These are phyloP conservation scores for Eucalyptus fibrosa DNA, from an alignment of 345 rosid genomes.

Conservation along the genomic window DNA sequence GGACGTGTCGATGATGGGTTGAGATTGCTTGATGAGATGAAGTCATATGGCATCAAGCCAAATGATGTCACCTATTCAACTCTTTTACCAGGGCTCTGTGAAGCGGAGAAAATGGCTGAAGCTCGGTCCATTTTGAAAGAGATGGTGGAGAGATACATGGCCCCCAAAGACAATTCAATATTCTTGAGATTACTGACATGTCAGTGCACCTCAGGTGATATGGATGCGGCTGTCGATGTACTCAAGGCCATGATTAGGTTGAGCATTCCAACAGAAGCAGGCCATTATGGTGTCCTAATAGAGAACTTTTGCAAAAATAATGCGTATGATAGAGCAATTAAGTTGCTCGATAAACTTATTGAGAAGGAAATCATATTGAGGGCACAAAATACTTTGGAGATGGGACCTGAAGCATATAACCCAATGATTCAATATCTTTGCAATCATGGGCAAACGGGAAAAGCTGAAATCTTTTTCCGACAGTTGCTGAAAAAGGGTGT, in stretches of 20 bases:
- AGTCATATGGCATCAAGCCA: conserved; percentile 48
- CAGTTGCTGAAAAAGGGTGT: conserved; percentile 86
- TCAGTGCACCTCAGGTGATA: conserved; percentile 51
- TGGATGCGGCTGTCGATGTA: conserved; percentile 64
- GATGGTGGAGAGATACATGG: conserved; percentile 50
- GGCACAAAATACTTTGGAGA: conserved; percentile 52
- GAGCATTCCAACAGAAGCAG: conserved; percentile 69
- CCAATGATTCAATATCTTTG: conserved; percentile 61
- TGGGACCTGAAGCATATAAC: conserved; percentile 58
- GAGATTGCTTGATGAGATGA: conserved; percentile 81
- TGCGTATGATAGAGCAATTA: conserved; percentile 52
- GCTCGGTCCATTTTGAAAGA: conserved; percentile 46
- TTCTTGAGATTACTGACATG: conserved; percentile 50
- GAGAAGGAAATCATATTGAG: conserved; percentile 70
- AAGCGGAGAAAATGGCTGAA: conserved; percentile 55
- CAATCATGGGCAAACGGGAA: conserved; percentile 52
- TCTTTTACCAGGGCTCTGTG: conserved; percentile 75
- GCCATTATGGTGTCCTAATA: conserved; percentile 72
- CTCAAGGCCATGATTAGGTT: conserved; percentile 71
- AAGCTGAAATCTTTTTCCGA: conserved; percentile 78
- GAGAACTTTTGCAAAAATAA: conserved; percentile 66
- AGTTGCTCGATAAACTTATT: conserved; percentile 58
- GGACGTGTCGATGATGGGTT: conserved; percentile 53
- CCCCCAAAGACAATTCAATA: conserved; percentile 64
- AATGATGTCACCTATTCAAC: conserved; percentile 66